These are phyloP conservation scores for Tetraselmis chui DNA, from an alignment of 139 green algal genomes.

Conservation along the genomic window DNA sequence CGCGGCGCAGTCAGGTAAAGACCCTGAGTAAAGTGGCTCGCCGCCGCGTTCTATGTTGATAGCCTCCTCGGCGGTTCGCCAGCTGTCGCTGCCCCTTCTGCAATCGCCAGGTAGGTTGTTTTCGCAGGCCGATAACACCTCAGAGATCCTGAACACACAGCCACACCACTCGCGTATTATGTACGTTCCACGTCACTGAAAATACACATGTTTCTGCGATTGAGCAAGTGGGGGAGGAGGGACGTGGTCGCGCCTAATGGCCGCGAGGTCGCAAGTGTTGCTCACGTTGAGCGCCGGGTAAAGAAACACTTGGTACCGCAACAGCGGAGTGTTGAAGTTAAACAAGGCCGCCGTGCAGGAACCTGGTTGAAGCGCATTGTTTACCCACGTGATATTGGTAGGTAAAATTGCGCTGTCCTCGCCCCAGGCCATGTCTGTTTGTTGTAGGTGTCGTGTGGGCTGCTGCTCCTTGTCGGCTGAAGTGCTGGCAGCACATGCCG, in stretches of 20 bases:
- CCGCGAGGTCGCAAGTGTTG: not conserved
- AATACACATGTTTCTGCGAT: not conserved
- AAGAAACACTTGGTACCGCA: not conserved
- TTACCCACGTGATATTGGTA: not conserved
- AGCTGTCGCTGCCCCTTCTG: not conserved
- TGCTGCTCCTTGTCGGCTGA: too few species aligned
- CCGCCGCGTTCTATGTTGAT: not conserved
- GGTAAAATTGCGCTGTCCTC: too few species aligned
- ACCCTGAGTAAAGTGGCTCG: not conserved
- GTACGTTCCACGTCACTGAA: not conserved
- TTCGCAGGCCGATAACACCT: not conserved
- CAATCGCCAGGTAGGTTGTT: not conserved
- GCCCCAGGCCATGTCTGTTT: too few species aligned
- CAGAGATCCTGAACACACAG: not conserved
- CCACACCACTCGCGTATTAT: not conserved
- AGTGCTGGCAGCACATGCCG: too few species aligned
- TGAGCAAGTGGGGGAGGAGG: too few species aligned
- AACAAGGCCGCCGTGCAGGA: not conserved
- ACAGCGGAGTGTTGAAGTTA: not conserved
- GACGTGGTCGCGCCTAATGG: too few species aligned
- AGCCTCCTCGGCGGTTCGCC: not conserved
- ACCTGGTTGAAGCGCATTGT: not conserved
- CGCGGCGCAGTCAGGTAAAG: not conserved
- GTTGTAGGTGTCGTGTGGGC: too few species aligned
- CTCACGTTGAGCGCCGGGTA: not conserved